Conservation (phyloP, 1,284 basidiomycete species). For the Trametes versicolor region DNA sequence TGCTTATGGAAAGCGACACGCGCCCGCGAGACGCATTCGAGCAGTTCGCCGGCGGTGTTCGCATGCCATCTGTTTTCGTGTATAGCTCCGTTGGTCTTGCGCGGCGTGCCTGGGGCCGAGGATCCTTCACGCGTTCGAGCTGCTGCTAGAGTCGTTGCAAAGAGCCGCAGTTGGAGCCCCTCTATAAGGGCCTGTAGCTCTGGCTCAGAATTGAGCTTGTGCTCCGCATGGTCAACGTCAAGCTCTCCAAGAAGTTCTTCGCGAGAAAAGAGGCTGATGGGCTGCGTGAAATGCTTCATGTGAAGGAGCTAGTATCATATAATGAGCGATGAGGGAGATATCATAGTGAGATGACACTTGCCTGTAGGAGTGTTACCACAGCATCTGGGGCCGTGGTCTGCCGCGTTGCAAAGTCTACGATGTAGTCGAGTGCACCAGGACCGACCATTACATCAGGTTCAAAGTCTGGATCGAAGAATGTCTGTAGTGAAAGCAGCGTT, state of each 20-base stretch:
- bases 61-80: background rate
- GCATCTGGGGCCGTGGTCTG: slow-evolving; percentile 65
- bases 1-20: slow-evolving; percentile 48
- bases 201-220: slow-evolving; percentile 41
- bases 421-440: slow-evolving; percentile 59
- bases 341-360: slow-evolving; percentile 39
- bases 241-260: slow-evolving; percentile 41
- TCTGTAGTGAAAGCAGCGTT: slow-evolving; percentile 48
- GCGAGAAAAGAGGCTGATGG: slow-evolving; percentile 57
- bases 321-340: slow-evolving; percentile 6
- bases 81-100: background rate
- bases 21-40: slow-evolving; percentile 50
- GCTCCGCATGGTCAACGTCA: slow-evolving; percentile 31
- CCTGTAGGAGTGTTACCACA: slow-evolving; percentile 68
- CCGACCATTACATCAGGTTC: slow-evolving; percentile 71
- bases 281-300: slow-evolving; percentile 75
- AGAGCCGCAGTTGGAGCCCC: slow-evolving; percentile 50
- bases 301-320: slow-evolving; percentile 59
- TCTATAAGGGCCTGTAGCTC: slow-evolving; percentile 52
- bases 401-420: slow-evolving; percentile 64
- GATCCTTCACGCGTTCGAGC: slow-evolving; percentile 4
- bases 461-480: slow-evolving; percentile 69
- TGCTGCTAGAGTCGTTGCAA: slow-evolving; percentile 7
- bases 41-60: slow-evolving; percentile 10
- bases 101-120: slow-evolving; percentile 4